Conservation (phyloP, 2,329 filamentous ascomycete species). For the Penicillium thymicola region DNA sequence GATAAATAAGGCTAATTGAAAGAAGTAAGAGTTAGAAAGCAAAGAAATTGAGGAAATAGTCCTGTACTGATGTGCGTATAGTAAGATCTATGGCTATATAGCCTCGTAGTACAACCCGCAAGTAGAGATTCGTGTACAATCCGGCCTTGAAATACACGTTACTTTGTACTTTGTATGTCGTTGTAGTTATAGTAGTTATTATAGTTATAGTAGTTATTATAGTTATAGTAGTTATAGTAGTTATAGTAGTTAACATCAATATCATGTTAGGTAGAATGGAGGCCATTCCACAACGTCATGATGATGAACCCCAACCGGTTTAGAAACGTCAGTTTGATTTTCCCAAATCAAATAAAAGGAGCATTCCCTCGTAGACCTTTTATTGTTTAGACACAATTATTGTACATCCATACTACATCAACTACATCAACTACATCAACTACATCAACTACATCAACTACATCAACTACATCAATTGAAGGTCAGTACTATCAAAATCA, state of each 20-base stretch:
- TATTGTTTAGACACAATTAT: not conserved
- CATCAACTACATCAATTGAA: not conserved
- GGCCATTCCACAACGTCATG: conserved; percentile 26
- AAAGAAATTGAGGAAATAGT: not conserved
- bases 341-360: not conserved
- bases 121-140: not conserved
- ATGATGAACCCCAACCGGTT: conserved; percentile 28
- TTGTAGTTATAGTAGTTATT: not conserved
- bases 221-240: not conserved
- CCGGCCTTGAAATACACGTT: fast-evolving
- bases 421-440: not conserved
- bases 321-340: conserved; percentile 17
- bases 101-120: not conserved
- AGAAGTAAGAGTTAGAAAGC: not conserved
- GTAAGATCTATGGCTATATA: not conserved
- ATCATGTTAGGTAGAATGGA: not conserved
- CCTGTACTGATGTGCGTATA: not conserved
- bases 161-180: not conserved
- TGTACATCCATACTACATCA: not conserved
- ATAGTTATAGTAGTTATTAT: not conserved
- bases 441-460: not conserved
- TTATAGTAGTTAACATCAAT: too few species aligned
- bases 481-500: not conserved
- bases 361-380: not conserved
- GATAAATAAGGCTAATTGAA: too few species aligned